Base-by-base conservation (phyloP, 768 basidiomycete species). In the Termitomyces sp. region DNA sequence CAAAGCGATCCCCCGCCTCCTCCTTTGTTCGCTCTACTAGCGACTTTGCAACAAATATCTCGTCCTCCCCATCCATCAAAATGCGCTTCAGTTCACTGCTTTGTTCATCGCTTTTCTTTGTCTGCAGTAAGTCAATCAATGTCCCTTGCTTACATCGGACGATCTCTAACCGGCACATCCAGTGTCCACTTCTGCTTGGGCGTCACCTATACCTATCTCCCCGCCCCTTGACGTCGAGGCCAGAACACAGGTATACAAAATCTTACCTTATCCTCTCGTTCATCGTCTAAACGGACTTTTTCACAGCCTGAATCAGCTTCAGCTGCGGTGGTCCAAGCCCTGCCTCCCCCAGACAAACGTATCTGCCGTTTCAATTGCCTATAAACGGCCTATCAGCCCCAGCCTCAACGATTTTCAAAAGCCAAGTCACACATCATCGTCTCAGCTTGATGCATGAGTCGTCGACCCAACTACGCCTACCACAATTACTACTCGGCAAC, bases 221-320 rank as follows among this genome's bases (percentile, higher is more conserved):
- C 62, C 60, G 39, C 58, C 62, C 20, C 60, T 63, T 36, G 64
- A 65, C 37, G 62, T 65, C 31, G 62, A 58, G 45, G 62, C 62
- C 33, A 58, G 62, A 26, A 48, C 36, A 47, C 56, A 57, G 36
- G 62, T 60, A 45, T 18, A 52, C 37, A 12, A 34, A 18, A 4
- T n/a, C n/a, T 1, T 7, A 4, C 2, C 5, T 37, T 13, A n/a
- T 3, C 13, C 6, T 10, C 24, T n/a, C 39, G 45, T 31, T 1
- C 24, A 51, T 34, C 5, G 39, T 16, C 31, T 37, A 34, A 53
- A 18, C 16, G 4, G 42, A 36, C 16, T 26, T 28, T 39, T 5
- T 7, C 4, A 36, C n/a, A 52, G 42, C 13, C 34, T 16, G 45
- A 51, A 29, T 47, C 28, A 18, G 34, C 24, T 24, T 8, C 28